Evolutionary conservation across 495 filamentous ascomycete species (phyloP).

Genomic region (Tuber umbilicatum): DNA sequence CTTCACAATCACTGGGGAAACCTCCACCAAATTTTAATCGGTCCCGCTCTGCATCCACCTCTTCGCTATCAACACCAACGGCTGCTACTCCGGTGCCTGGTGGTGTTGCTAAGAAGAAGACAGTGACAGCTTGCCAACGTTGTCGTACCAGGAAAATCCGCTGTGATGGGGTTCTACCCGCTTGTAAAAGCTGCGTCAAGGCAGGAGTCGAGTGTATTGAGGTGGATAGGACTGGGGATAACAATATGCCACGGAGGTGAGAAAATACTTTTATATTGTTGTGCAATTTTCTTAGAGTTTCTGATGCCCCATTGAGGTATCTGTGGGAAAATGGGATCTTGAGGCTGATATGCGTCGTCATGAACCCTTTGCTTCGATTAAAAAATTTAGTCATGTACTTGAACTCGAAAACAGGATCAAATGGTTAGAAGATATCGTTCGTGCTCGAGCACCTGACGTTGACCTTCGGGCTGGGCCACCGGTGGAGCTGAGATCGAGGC

Average conservation of each 20-base stretch:
- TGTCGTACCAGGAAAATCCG: conserved; percentile 42
- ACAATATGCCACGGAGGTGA: conserved; percentile 42
- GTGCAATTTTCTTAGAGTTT: not conserved
- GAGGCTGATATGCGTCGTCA: not conserved
- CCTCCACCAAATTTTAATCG: conserved; percentile 28
- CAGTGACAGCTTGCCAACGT: conserved; percentile 41
- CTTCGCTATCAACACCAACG: conserved; percentile 36
- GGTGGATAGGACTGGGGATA: conserved; percentile 38
- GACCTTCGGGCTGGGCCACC: conserved; percentile 32
- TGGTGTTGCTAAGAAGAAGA: conserved; percentile 34
- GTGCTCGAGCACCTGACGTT: conserved; percentile 29
- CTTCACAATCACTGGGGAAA: conserved; percentile 19
- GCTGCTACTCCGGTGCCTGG: conserved; percentile 18
- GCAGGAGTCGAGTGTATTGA: conserved; percentile 39
- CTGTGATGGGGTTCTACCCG: conserved; percentile 39
- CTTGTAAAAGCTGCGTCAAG: conserved; percentile 40
- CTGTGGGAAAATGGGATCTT: not conserved
- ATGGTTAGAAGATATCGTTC: conserved; percentile 37
- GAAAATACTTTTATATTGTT: conserved; percentile 16
- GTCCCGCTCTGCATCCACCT: conserved; percentile 41
- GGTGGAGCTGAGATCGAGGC: conserved; percentile 38
- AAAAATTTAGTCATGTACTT: conserved; percentile 37
- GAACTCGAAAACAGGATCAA: conserved; percentile 42
- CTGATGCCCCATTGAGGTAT: not conserved
- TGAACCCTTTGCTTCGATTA: not conserved